Percentiles rank a stretch among this genome's conserved stretches.
These are phyloP conservation scores for Sugiyamaella floridensis DNA, from an alignment of 805 yeast genomes.

Conservation along the genomic window DNA sequence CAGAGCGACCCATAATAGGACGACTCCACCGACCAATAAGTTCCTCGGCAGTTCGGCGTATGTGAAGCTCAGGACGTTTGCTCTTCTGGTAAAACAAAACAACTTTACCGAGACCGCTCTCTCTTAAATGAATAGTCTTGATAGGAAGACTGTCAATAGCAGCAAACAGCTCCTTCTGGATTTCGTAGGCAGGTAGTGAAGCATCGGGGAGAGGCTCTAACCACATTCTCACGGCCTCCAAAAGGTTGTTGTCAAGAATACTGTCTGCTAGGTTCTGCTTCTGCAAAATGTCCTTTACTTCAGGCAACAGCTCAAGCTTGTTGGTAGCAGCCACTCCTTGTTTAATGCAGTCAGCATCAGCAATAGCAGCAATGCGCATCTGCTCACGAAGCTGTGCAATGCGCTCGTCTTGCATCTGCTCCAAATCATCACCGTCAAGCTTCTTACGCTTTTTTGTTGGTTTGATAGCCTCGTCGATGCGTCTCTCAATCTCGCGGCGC, in stretches of 20 bases:
- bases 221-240: conserved; percentile 95
- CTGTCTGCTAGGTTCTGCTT: conserved; percentile 86
- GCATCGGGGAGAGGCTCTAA: conserved; percentile 97
- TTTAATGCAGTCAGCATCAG: conserved; percentile 45
- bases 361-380: conserved; percentile 71
- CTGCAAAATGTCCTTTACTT: conserved; percentile 66
- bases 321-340: conserved; percentile 64
- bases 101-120: conserved; percentile 89
- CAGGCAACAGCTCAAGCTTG: conserved; percentile 72
- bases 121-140: conserved; percentile 91
- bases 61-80: conserved; percentile 76
- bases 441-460: conserved; percentile 45
- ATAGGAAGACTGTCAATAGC: conserved; percentile 77
- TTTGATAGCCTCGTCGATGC: conserved; percentile 70
- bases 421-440: conserved; percentile 88
- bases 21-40: conserved; percentile 97
- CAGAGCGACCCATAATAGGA: conserved; percentile 93
- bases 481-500: conserved; percentile 74
- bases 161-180: conserved; percentile 77
- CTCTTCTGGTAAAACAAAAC: conserved; percentile 89
- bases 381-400: conserved; percentile 73
- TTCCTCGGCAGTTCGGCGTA: conserved; percentile 84
- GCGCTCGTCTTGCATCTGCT: conserved; percentile 88
- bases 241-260: conserved; percentile 83
- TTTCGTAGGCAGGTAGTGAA: conserved; percentile 93